Base-by-base conservation (phyloP, 1,284 basidiomycete species). In the Binderoboletus segoi region DNA sequence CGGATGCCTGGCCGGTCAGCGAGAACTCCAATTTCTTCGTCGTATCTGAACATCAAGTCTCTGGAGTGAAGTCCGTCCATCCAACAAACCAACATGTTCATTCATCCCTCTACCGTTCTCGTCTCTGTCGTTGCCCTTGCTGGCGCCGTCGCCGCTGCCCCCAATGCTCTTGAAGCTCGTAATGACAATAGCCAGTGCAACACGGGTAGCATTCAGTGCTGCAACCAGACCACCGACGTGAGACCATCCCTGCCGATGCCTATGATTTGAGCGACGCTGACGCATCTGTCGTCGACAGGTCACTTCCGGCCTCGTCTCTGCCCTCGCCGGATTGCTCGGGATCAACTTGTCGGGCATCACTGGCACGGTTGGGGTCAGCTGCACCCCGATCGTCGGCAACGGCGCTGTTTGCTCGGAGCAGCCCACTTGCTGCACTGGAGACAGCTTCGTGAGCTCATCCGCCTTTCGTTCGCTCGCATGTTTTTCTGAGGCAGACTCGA, bases 371-470 rank as follows among this genome's bases (percentile, higher is more conserved):
- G 64, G 58, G 8, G 4, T 59, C n/a, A 53, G 48, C 18, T 67
- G 63, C 53, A 46, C 43, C 28, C 44, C 52, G 32, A n/a, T 61
- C 40, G 12, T 18, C 3, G 51, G 53, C 10, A 48, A 51, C 15
- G 38, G 45, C n/a, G 37, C 37, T 8, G 4, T 18, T 10, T 68
- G 65, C 44, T 18, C 26, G 16, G 35, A 44, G 12, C 51, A 67
- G 45, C 51, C 67, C 5, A 54, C 54, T n/a, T 67, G 63, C 51
- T 67, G 65, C 43, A 53, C 37, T 20, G 56, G 55, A 4, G 38
- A 68, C 21, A 33, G 3, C 3, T 59, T 52, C 10, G 65, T 68
- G 20, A 54, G 67, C 61, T 11, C 4, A 43, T 40, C 18, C 15
- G 3, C 15, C 23, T 40, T 23, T 10, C 11, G 1, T 21, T 18